Conservation (phyloP, 176 grass and related monocot species). For the Panicum miliaceum region DNA sequence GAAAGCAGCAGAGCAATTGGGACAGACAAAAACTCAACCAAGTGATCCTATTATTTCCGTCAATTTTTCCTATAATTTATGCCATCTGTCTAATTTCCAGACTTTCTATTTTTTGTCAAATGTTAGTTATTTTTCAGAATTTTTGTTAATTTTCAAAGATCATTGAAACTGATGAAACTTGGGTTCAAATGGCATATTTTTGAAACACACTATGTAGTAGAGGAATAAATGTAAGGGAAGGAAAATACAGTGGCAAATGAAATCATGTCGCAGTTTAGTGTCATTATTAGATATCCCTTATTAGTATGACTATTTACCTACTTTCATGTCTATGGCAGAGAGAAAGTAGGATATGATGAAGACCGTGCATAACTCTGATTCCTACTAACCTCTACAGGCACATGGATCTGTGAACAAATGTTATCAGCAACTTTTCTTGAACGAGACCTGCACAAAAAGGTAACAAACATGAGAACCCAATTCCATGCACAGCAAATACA, state of each 20-base stretch:
- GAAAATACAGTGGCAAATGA: slow-evolving; percentile 6
- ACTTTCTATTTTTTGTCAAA: not conserved
- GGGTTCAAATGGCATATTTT: not conserved
- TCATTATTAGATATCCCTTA: not conserved
- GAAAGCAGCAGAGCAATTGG: not conserved
- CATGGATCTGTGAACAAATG: slow-evolving; percentile 57
- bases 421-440: slow-evolving; percentile 66
- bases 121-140: not conserved
- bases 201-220: not conserved
- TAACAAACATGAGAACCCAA: slow-evolving; percentile 23
- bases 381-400: slow-evolving; percentile 72
- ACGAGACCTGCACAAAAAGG: slow-evolving; percentile 56
- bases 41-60: not conserved
- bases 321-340: slow-evolving; percentile 1
- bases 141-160: not conserved
- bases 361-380: not conserved
- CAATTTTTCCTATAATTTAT: not conserved
- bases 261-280: not conserved
- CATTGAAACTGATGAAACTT: not conserved
- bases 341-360: not conserved
- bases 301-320: not conserved
- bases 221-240: not conserved
- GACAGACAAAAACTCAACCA: not conserved
- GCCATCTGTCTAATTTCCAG: not conserved
- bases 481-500: not conserved